Percentiles rank a stretch among this genome's conserved stretches.
Evolutionary conservation across 768 basidiomycete species (phyloP).

Genomic region (Suillus discolor): DNA sequence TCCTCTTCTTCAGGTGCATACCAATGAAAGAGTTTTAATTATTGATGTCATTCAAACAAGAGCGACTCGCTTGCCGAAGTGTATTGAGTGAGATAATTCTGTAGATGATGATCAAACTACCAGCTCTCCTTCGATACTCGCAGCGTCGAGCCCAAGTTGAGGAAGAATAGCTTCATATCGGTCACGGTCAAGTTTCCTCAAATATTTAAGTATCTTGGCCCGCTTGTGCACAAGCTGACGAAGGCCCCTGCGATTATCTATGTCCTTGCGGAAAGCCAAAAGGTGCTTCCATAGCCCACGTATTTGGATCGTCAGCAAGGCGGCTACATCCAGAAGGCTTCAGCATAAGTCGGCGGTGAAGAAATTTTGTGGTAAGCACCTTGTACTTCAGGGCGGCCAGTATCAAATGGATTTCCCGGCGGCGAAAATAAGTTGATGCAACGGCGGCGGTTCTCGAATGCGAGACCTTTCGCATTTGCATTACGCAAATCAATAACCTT

Average conservation of each 20-base stretch:
- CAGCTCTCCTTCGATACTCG: constrained; percentile 88
- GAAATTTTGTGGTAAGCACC: constrained; percentile 52
- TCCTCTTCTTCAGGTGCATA: constrained; percentile 4
- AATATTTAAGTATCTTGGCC: constrained; percentile 80
- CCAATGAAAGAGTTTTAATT: constrained; percentile 12
- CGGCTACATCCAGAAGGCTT: constrained; percentile 53
- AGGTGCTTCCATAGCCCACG: constrained; percentile 82
- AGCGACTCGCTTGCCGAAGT: not conserved
- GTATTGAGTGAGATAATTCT: not conserved
- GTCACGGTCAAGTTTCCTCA: constrained; percentile 61
- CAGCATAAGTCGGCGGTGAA: constrained; percentile 2
- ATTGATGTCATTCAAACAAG: not conserved
- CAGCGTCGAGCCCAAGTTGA: constrained; percentile 74
- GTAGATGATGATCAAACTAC: constrained; percentile 50
- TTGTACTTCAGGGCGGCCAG: constrained; percentile 89
- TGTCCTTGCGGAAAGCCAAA: constrained; percentile 66
- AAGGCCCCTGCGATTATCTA: constrained; percentile 75
- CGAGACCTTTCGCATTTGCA: constrained; percentile 83
- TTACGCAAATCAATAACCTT: constrained; percentile 83
- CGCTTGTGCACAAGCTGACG: constrained; percentile 80
- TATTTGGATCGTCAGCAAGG: constrained; percentile 84
- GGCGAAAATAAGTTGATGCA: constrained; percentile 81
- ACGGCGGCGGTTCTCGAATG: constrained; percentile 82
- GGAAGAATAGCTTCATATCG: constrained; percentile 76
- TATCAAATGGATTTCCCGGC: constrained; percentile 64